Evolutionary conservation across 495 filamentous ascomycete genomes (phyloP).

Genomic region (Haplographium delicatum): DNA sequence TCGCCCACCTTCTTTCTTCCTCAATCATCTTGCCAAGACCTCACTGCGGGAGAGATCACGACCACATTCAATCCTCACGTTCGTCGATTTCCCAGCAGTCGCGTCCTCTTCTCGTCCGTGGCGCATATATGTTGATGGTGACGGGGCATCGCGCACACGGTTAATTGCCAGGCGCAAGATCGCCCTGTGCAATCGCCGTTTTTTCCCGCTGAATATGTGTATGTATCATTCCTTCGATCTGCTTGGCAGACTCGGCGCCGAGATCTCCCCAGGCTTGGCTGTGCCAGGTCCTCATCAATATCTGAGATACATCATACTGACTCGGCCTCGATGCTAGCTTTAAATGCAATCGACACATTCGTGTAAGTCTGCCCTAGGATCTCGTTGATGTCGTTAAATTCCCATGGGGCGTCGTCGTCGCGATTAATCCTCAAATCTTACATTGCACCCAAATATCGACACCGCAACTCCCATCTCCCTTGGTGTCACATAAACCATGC

Average conservation of each 20-base stretch:
- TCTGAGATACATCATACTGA: slow-evolving; percentile 3
- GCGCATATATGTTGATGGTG: slow-evolving; percentile 2
- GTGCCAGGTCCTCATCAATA: slow-evolving; percentile 6
- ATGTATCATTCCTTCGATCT: background rate
- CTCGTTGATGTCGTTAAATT: too few species aligned
- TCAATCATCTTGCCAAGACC: background rate
- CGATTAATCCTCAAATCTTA: too few species aligned
- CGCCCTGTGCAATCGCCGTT: slow-evolving; percentile 6
- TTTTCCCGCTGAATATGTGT: slow-evolving; percentile 6
- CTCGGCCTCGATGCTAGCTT: slow-evolving; percentile 7
- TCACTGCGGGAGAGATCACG: slow-evolving; percentile 3
- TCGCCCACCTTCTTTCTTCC: background rate
- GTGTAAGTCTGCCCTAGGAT: slow-evolving; percentile 19
- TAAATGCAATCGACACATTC: slow-evolving; percentile 21
- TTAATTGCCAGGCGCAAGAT: slow-evolving; percentile 9
- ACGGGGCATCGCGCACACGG: background rate
- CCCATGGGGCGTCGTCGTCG: background rate
- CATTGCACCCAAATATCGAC: too few species aligned
- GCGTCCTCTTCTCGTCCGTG: too few species aligned
- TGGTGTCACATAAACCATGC: too few species aligned
- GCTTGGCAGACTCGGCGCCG: background rate
- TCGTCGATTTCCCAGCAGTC: too few species aligned
- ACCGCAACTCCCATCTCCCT: too few species aligned
- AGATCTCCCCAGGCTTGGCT: slow-evolving; percentile 8
- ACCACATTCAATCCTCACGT: background rate